Evolutionary conservation across 139 green algal species (phyloP).

Genomic region (Chlorella vulgaris): DNA sequence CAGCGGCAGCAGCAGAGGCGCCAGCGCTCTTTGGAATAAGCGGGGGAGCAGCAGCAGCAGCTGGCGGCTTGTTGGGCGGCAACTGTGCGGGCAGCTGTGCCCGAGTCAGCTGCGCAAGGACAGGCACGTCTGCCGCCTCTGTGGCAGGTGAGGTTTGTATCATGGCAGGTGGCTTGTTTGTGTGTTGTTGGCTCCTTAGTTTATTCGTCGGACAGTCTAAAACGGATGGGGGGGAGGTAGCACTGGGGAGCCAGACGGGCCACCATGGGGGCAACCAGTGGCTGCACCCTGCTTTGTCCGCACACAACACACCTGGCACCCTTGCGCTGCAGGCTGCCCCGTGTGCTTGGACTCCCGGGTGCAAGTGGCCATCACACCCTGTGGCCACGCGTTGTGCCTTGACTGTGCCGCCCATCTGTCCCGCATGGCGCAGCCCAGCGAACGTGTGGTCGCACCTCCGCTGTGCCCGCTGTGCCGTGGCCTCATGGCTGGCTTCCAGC

Average conservation of each 20-base stretch:
- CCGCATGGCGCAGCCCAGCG: background rate
- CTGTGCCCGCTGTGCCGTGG: conserved; percentile 32
- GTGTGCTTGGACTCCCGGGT: conserved; percentile 7
- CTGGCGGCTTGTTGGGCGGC: too few relatives aligned
- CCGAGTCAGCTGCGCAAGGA: too few relatives aligned
- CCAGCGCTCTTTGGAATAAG: background rate
- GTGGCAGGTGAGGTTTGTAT: background rate
- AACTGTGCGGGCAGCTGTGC: too few relatives aligned
- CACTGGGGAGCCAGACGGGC: background rate
- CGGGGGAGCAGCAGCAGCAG: background rate
- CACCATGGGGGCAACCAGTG: too few relatives aligned
- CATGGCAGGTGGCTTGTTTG: too few relatives aligned
- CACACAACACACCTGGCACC: background rate
- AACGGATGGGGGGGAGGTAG: background rate
- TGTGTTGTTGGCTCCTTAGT: too few relatives aligned
- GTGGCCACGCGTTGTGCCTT: conserved; percentile 27
- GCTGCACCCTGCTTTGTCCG: too few relatives aligned
- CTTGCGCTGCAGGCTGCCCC: background rate
- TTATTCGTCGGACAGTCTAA: background rate
- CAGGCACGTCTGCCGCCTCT: background rate
- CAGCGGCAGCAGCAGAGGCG: background rate
- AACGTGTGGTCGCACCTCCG: too few relatives aligned
- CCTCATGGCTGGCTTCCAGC: conserved; percentile 10
- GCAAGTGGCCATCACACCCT: background rate
- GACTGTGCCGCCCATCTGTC: conserved; percentile 22